phyloP scores from a whole-genome alignment of 495 filamentous ascomycete genomes.

The Baudoinia panamericana region DNA sequence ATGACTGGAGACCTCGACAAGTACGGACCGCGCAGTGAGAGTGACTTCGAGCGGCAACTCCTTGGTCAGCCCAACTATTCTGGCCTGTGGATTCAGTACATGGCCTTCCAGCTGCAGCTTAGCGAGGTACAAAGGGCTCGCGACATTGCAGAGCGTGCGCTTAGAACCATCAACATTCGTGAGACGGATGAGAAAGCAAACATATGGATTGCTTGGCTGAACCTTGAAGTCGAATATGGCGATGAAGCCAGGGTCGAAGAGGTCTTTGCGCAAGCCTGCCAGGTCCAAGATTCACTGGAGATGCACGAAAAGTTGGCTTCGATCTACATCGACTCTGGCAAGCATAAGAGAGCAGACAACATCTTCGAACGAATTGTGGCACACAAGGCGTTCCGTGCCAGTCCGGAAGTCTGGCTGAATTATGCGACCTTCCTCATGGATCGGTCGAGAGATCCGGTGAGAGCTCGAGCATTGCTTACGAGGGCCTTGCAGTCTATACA shows the following conservation, averaged over 20 bases:
- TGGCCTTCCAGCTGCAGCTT: slow-evolving; percentile 90
- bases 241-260: slow-evolving; percentile 72
- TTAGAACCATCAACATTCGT: slow-evolving; percentile 74
- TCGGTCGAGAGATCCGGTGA: slow-evolving; percentile 49
- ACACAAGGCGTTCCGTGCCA: slow-evolving; percentile 62
- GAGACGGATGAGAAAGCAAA: slow-evolving; percentile 86
- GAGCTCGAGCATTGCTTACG: slow-evolving; percentile 66
- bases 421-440: slow-evolving; percentile 86
- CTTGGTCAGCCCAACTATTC: slow-evolving; percentile 85
- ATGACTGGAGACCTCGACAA: slow-evolving; percentile 76
- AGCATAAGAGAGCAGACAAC: slow-evolving; percentile 76
- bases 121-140: slow-evolving; percentile 76
- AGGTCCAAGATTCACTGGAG: slow-evolving; percentile 82
- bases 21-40: slow-evolving; percentile 77
- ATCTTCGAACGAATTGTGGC: slow-evolving; percentile 77
- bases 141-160: slow-evolving; percentile 74
- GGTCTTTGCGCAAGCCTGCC: slow-evolving; percentile 82
- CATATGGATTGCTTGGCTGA: slow-evolving; percentile 85
- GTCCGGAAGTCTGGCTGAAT: slow-evolving; percentile 75
- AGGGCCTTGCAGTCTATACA: slow-evolving; percentile 79
- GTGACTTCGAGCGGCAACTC: slow-evolving; percentile 86
- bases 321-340: slow-evolving; percentile 86
- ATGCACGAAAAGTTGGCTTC: slow-evolving; percentile 81
- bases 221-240: slow-evolving; percentile 85
- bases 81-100: slow-evolving; percentile 82